These are phyloP conservation scores for Agastache rugosa DNA, from an alignment of 257 asterid species.

Conservation along the genomic window DNA sequence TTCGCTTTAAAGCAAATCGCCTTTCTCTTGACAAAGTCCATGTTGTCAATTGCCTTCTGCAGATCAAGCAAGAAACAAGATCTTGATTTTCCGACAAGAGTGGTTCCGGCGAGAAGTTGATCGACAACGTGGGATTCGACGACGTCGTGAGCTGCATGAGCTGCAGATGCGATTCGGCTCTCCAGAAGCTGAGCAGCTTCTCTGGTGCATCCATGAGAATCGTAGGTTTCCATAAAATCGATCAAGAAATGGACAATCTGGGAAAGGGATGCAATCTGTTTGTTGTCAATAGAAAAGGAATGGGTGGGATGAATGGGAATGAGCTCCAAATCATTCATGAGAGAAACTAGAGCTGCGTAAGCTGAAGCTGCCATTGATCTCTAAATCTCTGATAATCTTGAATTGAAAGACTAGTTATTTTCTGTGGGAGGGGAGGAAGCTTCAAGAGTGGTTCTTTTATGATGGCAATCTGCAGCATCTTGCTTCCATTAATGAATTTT, in stretches of 20 bases:
- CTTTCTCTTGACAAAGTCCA: not conserved
- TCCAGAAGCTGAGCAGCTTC: constrained; percentile 2
- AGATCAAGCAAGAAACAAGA: not conserved
- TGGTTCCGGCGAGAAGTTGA: not conserved
- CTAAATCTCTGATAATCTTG: not conserved
- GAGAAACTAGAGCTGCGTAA: constrained; percentile 18
- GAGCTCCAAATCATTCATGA: not conserved
- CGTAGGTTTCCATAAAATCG: not conserved
- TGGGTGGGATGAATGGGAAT: not conserved
- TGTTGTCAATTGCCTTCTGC: constrained; percentile 7
- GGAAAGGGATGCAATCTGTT: not conserved
- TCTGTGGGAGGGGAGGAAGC: too few species aligned
- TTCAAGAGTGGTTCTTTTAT: too few species aligned
- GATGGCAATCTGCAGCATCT: too few species aligned
- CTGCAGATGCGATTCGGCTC: constrained; percentile 10
- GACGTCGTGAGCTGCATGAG: not conserved
- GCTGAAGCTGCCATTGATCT: constrained; percentile 22
- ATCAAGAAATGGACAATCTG: constrained; percentile 17
- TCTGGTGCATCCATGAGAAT: not conserved
- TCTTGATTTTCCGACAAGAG: not conserved
- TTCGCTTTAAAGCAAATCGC: not conserved
- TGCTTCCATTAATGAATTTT: too few species aligned
- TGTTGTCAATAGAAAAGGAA: not conserved
- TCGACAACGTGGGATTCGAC: not conserved
- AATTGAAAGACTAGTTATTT: too few species aligned